These are phyloP conservation scores for Nannochloropsis oceanica DNA, from an alignment of 108 stramenopile genomes.

Conservation along the genomic window DNA sequence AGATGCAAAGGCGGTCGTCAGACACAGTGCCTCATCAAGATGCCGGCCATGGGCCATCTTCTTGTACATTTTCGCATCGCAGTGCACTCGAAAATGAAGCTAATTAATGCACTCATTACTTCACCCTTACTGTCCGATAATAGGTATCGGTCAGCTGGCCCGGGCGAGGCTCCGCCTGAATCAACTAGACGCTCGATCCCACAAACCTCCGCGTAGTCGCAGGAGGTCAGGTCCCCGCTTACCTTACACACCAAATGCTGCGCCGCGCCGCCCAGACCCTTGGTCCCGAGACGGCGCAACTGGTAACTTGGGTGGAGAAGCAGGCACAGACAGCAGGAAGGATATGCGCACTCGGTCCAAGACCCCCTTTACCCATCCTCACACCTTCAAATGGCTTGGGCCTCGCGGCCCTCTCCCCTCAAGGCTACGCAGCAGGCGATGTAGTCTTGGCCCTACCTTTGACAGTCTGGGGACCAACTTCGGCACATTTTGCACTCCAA, in stretches of 20 bases:
- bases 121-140: no score
- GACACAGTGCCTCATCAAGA: no score
- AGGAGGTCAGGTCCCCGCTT: no score
- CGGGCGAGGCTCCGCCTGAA: no score
- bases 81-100: no score
- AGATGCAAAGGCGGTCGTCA: no score
- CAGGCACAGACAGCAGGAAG: neutral
- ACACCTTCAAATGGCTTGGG: neutral
- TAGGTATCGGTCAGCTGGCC: no score
- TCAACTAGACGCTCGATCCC: no score
- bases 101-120: no score
- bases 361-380: neutral
- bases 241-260: neutral
- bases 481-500: neutral
- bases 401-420: neutral
- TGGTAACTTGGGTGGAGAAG: neutral
- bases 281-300: neutral
- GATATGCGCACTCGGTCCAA: neutral
- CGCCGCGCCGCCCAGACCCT: neutral
- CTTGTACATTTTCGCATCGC: no score
- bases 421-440: neutral
- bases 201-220: no score
- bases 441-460: neutral
- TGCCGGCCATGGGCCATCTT: no score
- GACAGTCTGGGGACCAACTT: neutral